Base-by-base conservation (phyloP, 768 basidiomycete genomes). In the Mycena kentingensis region DNA sequence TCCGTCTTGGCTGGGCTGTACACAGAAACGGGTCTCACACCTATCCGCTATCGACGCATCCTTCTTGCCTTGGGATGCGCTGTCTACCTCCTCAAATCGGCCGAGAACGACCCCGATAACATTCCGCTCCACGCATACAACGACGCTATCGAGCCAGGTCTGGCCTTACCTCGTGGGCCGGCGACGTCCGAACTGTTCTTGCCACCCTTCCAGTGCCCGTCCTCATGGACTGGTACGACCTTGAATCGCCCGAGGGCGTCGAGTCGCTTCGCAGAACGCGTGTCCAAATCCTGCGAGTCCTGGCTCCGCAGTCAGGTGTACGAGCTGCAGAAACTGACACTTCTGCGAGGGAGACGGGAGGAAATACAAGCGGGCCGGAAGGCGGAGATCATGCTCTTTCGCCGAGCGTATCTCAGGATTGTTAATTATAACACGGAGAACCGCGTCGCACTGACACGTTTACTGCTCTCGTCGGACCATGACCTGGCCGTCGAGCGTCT, bases 381-480 rank as follows among this genome's bases (percentile, higher is more conserved):
- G 13, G 19, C 19, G 37, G 37, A 39, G 21, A 19, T 39, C 15
- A 22, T 39, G 37, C 37, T 39, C 15, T 19, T 10, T 39, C 37
- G 37, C 8, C 39, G 46, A 5, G 16, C 47, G 8, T 48, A 54
- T 27, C 46, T 54, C 26, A 22, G 46, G 3, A 26, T 54, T n/a
- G 52, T 48, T n/a, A n/a, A n/a, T n/a, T n/a, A n/a, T 1, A 48
- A 22, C 19, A 12, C 46, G 13, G 28, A 29, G 4, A 38, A 48
- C 24, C 32, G 52, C 27, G 26, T 41, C 2, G 52, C 52, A 27
- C 46, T 46, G 18, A 48, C 46, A 16, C 46, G 38, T 13, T 35
- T 53, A 27, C 16, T 53, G 29, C 5, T 53, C n/a, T n/a, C n/a
- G 13, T 53, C 52, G 11, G 52, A 48, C 16, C 46, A 54, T n/a